Conservation (phyloP, 106 monocot species). For the Apostasia ramifera region DNA sequence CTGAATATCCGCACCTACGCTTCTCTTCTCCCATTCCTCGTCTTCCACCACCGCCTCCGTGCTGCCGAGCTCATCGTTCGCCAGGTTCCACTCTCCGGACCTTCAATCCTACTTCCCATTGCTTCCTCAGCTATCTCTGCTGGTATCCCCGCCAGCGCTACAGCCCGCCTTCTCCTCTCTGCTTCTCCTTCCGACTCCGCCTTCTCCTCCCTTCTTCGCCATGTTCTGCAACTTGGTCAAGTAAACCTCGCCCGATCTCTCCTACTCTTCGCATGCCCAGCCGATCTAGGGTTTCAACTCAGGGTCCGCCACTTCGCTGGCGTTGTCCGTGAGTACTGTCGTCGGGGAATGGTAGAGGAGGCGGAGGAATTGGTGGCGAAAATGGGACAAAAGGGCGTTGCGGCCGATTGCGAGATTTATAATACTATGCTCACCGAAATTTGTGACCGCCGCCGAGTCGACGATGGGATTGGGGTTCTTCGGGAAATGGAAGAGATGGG, state of each 20-base stretch:
- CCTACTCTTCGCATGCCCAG: background rate
- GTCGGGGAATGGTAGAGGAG: background rate
- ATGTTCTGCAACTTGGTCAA: background rate
- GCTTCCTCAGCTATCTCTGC: background rate
- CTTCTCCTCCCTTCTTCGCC: constrained; percentile 6
- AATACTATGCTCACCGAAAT: constrained; percentile 8
- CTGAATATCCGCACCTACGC: constrained; percentile 5
- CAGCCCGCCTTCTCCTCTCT: constrained; percentile 1
- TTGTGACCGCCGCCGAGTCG: background rate
- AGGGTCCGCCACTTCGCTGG: constrained; percentile 4
- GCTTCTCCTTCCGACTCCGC: background rate
- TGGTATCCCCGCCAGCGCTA: background rate
- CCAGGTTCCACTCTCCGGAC: constrained; percentile 1
- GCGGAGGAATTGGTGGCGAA: constrained; percentile 2
- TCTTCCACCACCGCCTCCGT: background rate
- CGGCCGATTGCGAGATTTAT: background rate
- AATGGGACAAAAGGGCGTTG: background rate
- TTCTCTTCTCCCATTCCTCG: constrained; percentile 9
- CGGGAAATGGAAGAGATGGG: constrained; percentile 6
- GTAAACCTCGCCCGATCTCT: background rate
- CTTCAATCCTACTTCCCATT: constrained; percentile 4
- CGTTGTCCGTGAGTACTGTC: background rate
- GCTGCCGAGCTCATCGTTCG: constrained; percentile 4
- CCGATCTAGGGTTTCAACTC: constrained; percentile 7
- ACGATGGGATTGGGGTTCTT: constrained; percentile 7